These are phyloP conservation scores for Arthrinium phaeospermum DNA, from an alignment of 2,329 filamentous ascomycete species.

Conservation along the genomic window DNA sequence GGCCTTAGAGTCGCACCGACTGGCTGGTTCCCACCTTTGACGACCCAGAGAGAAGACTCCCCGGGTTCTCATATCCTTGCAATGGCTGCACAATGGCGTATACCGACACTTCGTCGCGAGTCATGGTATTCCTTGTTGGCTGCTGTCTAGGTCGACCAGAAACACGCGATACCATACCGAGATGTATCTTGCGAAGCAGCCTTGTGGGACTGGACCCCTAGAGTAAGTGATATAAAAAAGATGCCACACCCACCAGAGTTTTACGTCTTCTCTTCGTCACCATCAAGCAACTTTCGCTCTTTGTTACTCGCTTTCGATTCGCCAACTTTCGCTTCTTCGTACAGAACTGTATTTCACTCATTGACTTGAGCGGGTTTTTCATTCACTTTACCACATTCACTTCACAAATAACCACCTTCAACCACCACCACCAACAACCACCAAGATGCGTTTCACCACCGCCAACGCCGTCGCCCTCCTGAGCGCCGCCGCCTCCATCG, in stretches of 20 bases:
- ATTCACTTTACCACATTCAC: neutral
- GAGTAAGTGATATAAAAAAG: neutral
- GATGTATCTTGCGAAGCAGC: neutral
- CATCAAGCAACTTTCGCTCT: neutral
- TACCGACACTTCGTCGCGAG: neutral
- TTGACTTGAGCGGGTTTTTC: constrained; percentile 7
- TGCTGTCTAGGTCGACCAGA: neutral
- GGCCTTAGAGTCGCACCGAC: neutral
- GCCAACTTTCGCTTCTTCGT: neutral
- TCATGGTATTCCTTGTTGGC: neutral
- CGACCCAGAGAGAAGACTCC: neutral
- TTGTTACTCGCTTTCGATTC: constrained; percentile 14
- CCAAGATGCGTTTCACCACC: constrained; percentile 20
- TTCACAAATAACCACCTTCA: neutral
- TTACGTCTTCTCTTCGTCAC: neutral
- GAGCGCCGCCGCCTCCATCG: constrained; percentile 1
- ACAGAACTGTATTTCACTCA: constrained; percentile 3
- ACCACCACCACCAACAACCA: neutral
- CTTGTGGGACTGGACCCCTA: neutral
- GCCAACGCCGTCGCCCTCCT: constrained; percentile 11
- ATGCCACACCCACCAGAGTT: neutral
- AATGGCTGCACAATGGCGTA: neutral
- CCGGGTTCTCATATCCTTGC: neutral
- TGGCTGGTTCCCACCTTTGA: neutral
- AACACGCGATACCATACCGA: neutral